Evolutionary conservation across 805 yeast genomes (phyloP), one percentile per base, ranked within the genome.

Genomic region (Candida adriatica): DNA sequence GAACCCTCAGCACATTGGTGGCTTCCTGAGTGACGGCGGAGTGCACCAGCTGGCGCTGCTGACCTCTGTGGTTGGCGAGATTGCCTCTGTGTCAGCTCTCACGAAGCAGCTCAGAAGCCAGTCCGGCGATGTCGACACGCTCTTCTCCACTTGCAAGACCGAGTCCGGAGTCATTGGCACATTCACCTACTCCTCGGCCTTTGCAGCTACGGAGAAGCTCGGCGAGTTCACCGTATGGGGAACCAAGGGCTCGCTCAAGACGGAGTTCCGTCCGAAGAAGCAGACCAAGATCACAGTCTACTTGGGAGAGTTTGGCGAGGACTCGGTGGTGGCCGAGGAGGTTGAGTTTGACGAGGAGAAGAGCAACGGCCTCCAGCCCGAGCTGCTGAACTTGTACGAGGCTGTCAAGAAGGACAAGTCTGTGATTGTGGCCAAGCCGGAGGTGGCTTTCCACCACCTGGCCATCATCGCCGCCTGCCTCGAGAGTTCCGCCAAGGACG

Each of bases 21-120:
- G 96, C 0, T 88, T 67, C 59, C 64, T 88, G 47, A 79, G 90
- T 37, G 96, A 88, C 51, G 96, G 96, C 50, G 97, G 96, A 53
- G 97, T 88, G 16, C 97, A 88, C 59, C 96, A 88, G 58, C 63
- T 88, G 55, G 95, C 95, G 3, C 62, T 86, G 24, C 68, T 88
- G 42, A 86, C 95, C 7, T 85, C 75, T 38, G 75, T 86, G 13
- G 65, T 90, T 33, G 96, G 97, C 32, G 64, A 66, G 16, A 79
- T 86, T 11, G 74, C 70, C 30, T 57, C 77, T 6, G 75, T 88
- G 23, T 71, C 84, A 33, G 96, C 87, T 8, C 70, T 71, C 43
- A 79, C 96, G 10, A 74, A 66, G 39, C 96, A 87, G 60, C 68
- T 84, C 30, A 73, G 87, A 52, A 64, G 76, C 49, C 72, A 69